phyloP scores from a whole-genome alignment of 2,329 filamentous ascomycete species.

The Phialocephala sp. region DNA sequence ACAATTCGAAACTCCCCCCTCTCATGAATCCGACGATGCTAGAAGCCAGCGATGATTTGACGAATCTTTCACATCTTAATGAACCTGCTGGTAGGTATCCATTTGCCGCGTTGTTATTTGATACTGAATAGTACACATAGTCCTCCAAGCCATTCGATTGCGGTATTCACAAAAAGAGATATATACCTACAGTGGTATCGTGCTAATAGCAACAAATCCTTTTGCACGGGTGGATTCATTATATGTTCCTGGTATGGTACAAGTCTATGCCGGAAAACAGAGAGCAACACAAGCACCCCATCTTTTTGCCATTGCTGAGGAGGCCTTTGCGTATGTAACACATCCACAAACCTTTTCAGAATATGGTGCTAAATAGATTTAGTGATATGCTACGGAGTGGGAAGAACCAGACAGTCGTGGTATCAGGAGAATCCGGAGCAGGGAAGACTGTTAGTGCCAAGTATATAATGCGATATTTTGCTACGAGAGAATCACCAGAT shows the following conservation, averaged over 20 bases:
- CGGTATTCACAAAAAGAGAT: slow-evolving; percentile 99
- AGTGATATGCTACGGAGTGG: slow-evolving; percentile 96
- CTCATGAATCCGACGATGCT: slow-evolving; percentile 98
- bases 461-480: slow-evolving; percentile 99
- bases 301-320: slow-evolving; percentile 97
- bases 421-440: slow-evolving; percentile 98
- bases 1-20: slow-evolving; percentile 80
- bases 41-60: slow-evolving; percentile 97
- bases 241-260: slow-evolving; percentile 99
- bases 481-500: slow-evolving; percentile 92
- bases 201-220: slow-evolving; percentile 97
- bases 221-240: slow-evolving; percentile 97
- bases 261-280: slow-evolving; percentile 97
- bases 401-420: slow-evolving; percentile 97
- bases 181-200: slow-evolving; percentile 99
- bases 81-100: slow-evolving; percentile 83
- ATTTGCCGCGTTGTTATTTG: slow-evolving; percentile 9
- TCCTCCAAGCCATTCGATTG: slow-evolving; percentile 95
- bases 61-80: slow-evolving; percentile 96
- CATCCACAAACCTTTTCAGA: background rate
- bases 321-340: slow-evolving; percentile 85
- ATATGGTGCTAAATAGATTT: slow-evolving; percentile 46
- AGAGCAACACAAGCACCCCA: slow-evolving; percentile 96
- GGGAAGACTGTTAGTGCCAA: slow-evolving; percentile 99
- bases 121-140: slow-evolving; percentile 53